Base-by-base conservation (phyloP, 1,284 basidiomycete genomes). In the Leccinum variabile region DNA sequence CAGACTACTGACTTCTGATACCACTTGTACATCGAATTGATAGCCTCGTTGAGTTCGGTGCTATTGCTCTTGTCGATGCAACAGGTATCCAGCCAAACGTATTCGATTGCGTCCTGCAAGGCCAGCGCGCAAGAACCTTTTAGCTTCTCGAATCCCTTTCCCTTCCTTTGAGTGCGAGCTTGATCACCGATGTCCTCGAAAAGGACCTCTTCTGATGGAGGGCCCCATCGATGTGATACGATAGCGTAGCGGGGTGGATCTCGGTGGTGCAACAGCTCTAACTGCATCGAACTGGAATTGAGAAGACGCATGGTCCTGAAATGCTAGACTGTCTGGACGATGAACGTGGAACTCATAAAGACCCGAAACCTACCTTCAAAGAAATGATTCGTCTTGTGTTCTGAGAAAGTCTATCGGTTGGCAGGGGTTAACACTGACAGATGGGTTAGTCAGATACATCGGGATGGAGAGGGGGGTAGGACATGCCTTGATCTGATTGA, bases 281-380 rank as follows among this genome's bases (percentile, higher is more conserved):
- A 52, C 30, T 66, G 62, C 46, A 5, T 56, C 16, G 63, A 68
- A 18, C 1, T 41, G 44, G 70, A 56, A 84, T 92, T 89, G 46
- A 75, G 68, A 61, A 75, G 70, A 41, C 65, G 71, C 74, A 72
- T 75, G n/a, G 3, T 57, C 46, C 65, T 73, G 41, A 32, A 32
- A n/a, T n/a, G n/a, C n/a, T 37, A 9, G 25, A 52, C 7, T 11
- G 33, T 68, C 41, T 16, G 32, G 7, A 54, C 22, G 37, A 28
- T n/a, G 6, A 30, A 6, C 18, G 11, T 22, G 16, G 30, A 44
- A 30, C 11, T 35, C 4, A 25, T 16, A 28, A 35, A 3, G 22
- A 18, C 11, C 25, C 5, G n/a, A 13, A 28, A 68, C 68, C 1
- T 54, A 67, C 66, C 11, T 57, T 58, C 50, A n/a, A 5, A 39